phyloP scores from a whole-genome alignment of 148 eudicot species.

The Rhododendron ferrugineum region DNA sequence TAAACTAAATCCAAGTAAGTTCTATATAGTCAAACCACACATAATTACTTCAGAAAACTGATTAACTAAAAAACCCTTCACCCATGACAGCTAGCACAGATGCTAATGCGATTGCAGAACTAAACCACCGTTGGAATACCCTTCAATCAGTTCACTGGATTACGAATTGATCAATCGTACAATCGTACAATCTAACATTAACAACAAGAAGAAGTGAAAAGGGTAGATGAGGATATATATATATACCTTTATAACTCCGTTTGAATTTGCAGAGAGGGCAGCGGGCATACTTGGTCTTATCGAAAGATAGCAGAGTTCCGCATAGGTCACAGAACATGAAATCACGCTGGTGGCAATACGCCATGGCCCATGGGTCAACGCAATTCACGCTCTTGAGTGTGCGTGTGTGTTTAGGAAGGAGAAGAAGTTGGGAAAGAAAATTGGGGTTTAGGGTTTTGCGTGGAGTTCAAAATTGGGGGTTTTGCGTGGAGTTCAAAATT shows the following conservation, averaged over 20 bases:
- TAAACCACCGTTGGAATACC: no score
- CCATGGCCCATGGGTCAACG: neutral
- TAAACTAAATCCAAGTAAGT: neutral
- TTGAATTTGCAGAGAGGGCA: conserved; percentile 30
- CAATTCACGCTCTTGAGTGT: neutral
- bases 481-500: no score
- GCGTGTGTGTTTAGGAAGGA: neutral
- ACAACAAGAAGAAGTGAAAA: neutral
- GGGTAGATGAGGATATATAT: neutral
- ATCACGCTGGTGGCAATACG: conserved; percentile 22
- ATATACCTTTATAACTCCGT: conserved; percentile 16
- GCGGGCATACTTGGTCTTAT: conserved; percentile 17
- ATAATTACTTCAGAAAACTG: neutral
- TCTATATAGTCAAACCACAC: neutral
- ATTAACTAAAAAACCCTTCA: neutral
- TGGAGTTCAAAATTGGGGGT: neutral
- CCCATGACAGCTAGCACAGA: neutral
- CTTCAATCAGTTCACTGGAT: no score
- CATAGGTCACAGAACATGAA: conserved; percentile 29
- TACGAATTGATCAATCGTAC: neutral
- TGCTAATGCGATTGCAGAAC: no score
- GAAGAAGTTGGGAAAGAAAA: neutral
- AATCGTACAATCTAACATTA: neutral
- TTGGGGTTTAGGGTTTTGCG: neutral
- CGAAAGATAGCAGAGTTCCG: conserved; percentile 24